Evolutionary conservation across 2,329 filamentous ascomycete species (phyloP), one percentile per base, ranked within the genome.

Genomic region (Elsinoe fawcettii): DNA sequence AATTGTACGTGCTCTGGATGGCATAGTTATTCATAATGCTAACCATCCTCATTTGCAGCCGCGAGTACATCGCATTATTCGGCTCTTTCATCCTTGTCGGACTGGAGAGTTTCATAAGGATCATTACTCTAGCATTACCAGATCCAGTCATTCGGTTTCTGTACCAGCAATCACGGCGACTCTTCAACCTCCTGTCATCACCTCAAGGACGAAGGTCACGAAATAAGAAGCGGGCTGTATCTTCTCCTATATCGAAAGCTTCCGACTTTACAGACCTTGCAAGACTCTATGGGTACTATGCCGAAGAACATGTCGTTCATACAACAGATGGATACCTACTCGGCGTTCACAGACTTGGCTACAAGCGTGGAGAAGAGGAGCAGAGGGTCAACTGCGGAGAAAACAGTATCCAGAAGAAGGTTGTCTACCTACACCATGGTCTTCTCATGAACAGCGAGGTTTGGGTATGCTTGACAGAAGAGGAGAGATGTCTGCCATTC

Each of bases 401-500:
- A 0, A 77, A 79, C 34, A 85, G 85, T 65, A 64, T 87, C 25
- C 80, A 80, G 71, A 96, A 96, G 75, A 87, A 85, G 64, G 88
- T 97, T 51, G 85, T 93, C 5, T 99, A 97, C 70, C 76, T 99
- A 62, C 93, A 99, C 67, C 93, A 99, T 71, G 93, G 92, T 9
- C 79, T 99, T 58, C 81, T 99, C 67, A 99, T 99, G 93, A 97
- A 96, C 73, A 96, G 90, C 65, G 93, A 99, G 71, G 92, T 99
- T 32, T 99, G 93, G 93, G 89, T 97, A 7, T 95, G 90, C 67
- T 75, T 92, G 68, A 95, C 92, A 0, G 88, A 96, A 63, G 84
- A 86, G 64, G 81, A 95, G 70, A 82, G 91, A 64, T 92, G 87
- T 63, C 76, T 99, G 37, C 90, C 93, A 0, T 97, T 99, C 69